Evolutionary conservation across 495 filamentous ascomycete genomes (phyloP).

Genomic region (Pseudomonodictys pantanalensis): DNA sequence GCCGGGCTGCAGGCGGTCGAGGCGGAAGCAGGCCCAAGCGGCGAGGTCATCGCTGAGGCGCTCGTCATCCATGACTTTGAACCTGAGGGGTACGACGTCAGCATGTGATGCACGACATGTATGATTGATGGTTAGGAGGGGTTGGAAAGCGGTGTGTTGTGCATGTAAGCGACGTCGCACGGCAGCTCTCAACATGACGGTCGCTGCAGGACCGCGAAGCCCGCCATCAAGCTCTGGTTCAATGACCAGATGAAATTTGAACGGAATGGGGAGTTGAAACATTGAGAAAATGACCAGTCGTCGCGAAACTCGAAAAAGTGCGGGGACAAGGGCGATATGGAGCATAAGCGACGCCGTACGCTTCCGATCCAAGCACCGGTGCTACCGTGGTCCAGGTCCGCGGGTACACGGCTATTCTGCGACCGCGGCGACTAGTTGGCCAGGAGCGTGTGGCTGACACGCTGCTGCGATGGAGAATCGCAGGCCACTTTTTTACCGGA

Average conservation of each 20-base stretch:
- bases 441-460: too few relatives aligned
- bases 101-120: too few relatives aligned
- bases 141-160: too few relatives aligned
- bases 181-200: too few relatives aligned
- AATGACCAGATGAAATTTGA: neutral
- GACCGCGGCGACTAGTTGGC: too few relatives aligned
- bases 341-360: neutral
- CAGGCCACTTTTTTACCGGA: too few relatives aligned
- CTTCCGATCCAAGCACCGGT: constrained; percentile 5
- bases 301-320: neutral
- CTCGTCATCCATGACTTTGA: constrained; percentile 83
- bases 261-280: neutral
- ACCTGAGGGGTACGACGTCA: constrained; percentile 47
- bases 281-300: neutral
- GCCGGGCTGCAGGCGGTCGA: constrained; percentile 73
- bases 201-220: too few relatives aligned
- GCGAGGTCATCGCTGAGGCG: constrained; percentile 66
- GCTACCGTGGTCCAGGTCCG: neutral
- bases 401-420: neutral
- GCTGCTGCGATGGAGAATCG: too few relatives aligned
- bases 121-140: neutral
- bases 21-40: constrained; percentile 82
- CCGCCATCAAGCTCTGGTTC: too few relatives aligned
- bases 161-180: too few relatives aligned
- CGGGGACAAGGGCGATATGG: constrained; percentile 5